A percentile compares a stretch with the other conserved stretches of the same genome.
phyloP scores from a whole-genome alignment of 768 basidiomycete species.

The Podaxis pistillaris region DNA sequence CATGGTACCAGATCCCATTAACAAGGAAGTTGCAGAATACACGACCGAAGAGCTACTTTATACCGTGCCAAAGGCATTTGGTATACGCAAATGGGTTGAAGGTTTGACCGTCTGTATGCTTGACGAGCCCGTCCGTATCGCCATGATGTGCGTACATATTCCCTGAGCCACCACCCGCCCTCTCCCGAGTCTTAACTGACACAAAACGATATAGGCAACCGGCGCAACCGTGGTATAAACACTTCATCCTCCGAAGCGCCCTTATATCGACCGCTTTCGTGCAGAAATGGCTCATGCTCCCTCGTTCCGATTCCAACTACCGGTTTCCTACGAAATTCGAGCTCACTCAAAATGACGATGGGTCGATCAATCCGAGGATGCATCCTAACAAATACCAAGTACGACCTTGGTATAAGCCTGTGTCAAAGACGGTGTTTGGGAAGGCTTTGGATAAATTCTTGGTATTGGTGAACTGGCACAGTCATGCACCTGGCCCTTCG shows the following conservation, averaged over 20 bases:
- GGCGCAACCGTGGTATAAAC: slow-evolving; percentile 32
- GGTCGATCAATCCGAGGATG: slow-evolving; percentile 28
- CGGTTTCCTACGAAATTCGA: slow-evolving; percentile 23
- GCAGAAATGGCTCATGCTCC: slow-evolving; percentile 39
- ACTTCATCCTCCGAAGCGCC: slow-evolving; percentile 22
- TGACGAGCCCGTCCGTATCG: slow-evolving; percentile 42
- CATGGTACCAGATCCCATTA: slow-evolving; percentile 42
- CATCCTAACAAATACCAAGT: slow-evolving; percentile 33
- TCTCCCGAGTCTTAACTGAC: not conserved
- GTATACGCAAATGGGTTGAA: slow-evolving; percentile 34
- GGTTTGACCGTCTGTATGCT: slow-evolving; percentile 35
- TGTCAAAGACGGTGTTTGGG: slow-evolving; percentile 25
- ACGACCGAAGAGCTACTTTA: slow-evolving; percentile 42
- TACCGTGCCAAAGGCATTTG: slow-evolving; percentile 34
- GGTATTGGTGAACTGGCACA: slow-evolving; percentile 33
- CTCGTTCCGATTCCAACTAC: slow-evolving; percentile 25
- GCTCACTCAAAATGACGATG: slow-evolving; percentile 21
- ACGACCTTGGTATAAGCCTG: slow-evolving; percentile 48
- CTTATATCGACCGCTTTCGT: slow-evolving; percentile 28
- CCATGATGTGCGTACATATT: slow-evolving; percentile 41
- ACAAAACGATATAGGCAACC: slow-evolving; percentile 30
- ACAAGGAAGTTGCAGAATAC: slow-evolving; percentile 35
- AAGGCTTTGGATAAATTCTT: slow-evolving; percentile 28
- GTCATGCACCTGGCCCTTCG: slow-evolving; percentile 38
- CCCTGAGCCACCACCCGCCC: not conserved